Percentiles rank a stretch among this genome's conserved stretches.
phyloP scores from a whole-genome alignment of 2,329 filamentous ascomycete genomes.

The Dothistroma pini region DNA sequence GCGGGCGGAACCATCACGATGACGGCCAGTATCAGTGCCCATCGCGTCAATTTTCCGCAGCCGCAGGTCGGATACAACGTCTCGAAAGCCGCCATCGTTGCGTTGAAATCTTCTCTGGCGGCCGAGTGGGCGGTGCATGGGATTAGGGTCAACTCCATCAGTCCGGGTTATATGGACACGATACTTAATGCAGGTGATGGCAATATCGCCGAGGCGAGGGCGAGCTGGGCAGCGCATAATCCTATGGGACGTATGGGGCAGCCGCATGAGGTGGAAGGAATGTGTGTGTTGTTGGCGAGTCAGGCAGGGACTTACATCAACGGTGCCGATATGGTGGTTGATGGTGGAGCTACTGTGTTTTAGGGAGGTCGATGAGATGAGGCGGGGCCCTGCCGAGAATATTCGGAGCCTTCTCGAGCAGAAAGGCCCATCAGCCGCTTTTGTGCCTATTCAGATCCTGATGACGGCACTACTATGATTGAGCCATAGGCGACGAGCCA shows the following conservation, averaged over 20 bases:
- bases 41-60: constrained; percentile 68
- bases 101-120: constrained; percentile 62
- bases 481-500: too few species aligned
- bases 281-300: constrained; percentile 37
- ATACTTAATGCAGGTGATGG: constrained; percentile 56
- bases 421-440: too few species aligned
- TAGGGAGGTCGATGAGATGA: constrained; percentile 4
- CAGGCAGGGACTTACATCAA: constrained; percentile 37
- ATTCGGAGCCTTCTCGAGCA: too few species aligned
- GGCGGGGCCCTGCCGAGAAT: too few species aligned
- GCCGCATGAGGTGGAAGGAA: constrained; percentile 37
- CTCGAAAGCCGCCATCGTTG: constrained; percentile 63
- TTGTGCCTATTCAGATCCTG: too few species aligned
- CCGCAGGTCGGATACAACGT: constrained; percentile 71
- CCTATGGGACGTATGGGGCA: constrained; percentile 40
- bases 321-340: constrained; percentile 38
- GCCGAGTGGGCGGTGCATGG: constrained; percentile 70
- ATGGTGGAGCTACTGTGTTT: constrained; percentile 34
- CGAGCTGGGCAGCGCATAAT: constrained; percentile 35
- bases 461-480: too few species aligned
- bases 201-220: constrained; percentile 33
- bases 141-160: constrained; percentile 67
- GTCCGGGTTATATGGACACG: constrained; percentile 75
- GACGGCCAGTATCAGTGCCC: constrained; percentile 64
- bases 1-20: constrained; percentile 62